Percentiles rank a stretch among this genome's conserved stretches.
phyloP scores from a whole-genome alignment of 441 rosid species.

The Syzygium syzygioides region DNA sequence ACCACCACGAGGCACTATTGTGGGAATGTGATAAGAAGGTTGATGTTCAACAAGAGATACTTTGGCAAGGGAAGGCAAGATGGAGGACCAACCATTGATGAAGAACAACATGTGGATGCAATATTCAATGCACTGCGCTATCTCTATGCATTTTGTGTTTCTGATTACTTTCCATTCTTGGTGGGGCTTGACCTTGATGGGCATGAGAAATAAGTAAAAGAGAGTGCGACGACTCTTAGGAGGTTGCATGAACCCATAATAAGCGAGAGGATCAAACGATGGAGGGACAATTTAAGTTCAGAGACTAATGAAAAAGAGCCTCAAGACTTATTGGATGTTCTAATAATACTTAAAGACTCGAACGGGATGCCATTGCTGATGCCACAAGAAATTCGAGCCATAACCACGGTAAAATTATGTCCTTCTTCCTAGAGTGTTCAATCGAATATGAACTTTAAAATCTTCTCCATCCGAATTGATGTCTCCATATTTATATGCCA shows the following conservation, averaged over 20 bases:
- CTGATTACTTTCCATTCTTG: not conserved
- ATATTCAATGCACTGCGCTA: not conserved
- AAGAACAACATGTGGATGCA: not conserved
- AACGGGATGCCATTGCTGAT: not conserved
- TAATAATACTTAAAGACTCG: not conserved
- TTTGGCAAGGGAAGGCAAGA: not conserved
- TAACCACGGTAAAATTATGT: not conserved
- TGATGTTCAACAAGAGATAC: constrained; percentile 1
- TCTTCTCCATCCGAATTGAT: not conserved
- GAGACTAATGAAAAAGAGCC: not conserved
- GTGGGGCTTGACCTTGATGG: not conserved
- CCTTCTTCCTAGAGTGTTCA: not conserved
- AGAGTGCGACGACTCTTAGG: not conserved
- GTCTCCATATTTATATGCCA: not conserved
- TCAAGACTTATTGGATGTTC: not conserved
- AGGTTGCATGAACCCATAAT: not conserved
- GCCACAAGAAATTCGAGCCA: not conserved
- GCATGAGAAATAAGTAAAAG: not conserved
- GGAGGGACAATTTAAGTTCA: not conserved
- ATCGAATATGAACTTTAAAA: not conserved
- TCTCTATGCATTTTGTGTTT: not conserved
- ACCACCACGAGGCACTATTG: not conserved
- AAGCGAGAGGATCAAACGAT: not conserved
- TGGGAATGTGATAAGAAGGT: not conserved
- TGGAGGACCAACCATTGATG: not conserved